Evolutionary conservation across 2,329 filamentous ascomycete genomes (phyloP).

Genomic region (Botryosphaeria dothidea): DNA sequence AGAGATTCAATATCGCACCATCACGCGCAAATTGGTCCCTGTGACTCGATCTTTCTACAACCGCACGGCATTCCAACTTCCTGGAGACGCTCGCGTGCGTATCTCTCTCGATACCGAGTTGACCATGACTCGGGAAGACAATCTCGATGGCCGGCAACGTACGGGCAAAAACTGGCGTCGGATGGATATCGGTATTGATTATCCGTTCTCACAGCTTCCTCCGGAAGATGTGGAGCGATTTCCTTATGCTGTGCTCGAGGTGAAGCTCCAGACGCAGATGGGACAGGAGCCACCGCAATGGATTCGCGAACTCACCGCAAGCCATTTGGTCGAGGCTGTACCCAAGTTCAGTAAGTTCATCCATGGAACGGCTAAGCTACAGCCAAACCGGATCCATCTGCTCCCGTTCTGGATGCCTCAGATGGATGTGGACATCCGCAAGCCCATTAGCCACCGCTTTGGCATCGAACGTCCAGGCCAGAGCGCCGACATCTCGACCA

Average conservation of each 20-base stretch:
- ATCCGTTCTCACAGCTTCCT: constrained; percentile 85
- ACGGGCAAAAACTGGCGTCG: constrained; percentile 90
- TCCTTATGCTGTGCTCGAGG: constrained; percentile 93
- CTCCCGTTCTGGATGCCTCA: constrained; percentile 98
- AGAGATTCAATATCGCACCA: constrained; percentile 90
- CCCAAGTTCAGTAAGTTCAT: constrained; percentile 99
- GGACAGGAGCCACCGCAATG: constrained; percentile 95
- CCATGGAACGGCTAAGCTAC: constrained; percentile 85
- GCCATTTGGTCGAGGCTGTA: constrained; percentile 96
- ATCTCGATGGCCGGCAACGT: constrained; percentile 75
- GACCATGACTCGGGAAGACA: constrained; percentile 93
- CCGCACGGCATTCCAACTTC: constrained; percentile 94
- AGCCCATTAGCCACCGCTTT: constrained; percentile 84
- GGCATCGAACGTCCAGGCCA: constrained; percentile 81
- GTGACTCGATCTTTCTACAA: constrained; percentile 98
- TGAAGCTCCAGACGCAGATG: constrained; percentile 94
- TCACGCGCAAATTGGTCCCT: constrained; percentile 82
- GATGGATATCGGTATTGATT: constrained; percentile 97
- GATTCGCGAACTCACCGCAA: constrained; percentile 90
- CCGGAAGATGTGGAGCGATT: constrained; percentile 85
- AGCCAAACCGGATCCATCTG: constrained; percentile 83
- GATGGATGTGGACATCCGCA: constrained; percentile 97
- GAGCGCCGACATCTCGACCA: constrained; percentile 74
- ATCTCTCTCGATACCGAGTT: constrained; percentile 97
- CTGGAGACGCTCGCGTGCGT: constrained; percentile 91